phyloP scores from a whole-genome alignment of 1,139 yeast species.

The Taiozyma sp. region DNA sequence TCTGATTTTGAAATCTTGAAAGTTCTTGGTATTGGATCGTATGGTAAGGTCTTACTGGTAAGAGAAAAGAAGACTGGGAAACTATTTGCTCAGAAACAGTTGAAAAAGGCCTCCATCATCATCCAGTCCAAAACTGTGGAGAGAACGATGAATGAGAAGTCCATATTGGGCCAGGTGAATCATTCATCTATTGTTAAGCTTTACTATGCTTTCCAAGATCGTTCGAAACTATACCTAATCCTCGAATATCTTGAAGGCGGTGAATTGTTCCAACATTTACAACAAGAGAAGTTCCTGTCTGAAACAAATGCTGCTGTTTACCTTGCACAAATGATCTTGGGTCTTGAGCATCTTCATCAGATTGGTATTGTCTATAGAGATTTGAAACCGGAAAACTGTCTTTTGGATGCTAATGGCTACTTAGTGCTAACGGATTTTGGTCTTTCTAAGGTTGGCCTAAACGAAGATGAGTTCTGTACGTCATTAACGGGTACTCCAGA shows the following conservation, averaged over 20 bases:
- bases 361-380: constrained; percentile 89
- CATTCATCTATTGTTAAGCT: constrained; percentile 89
- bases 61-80: constrained; percentile 60
- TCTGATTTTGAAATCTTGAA: constrained; percentile 72
- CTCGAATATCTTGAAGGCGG: constrained; percentile 93
- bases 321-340: constrained; percentile 82
- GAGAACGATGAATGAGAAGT: constrained; percentile 42
- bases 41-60: constrained; percentile 83
- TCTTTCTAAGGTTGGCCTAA: constrained; percentile 67
- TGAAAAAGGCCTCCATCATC: constrained; percentile 71
- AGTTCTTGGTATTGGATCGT: constrained; percentile 89
- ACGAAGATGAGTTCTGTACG: constrained; percentile 44
- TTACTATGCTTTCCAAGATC: constrained; percentile 87
- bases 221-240: constrained; percentile 70
- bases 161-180: constrained; percentile 62
- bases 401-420: constrained; percentile 75
- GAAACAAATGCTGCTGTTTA: constrained; percentile 81
- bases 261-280: constrained; percentile 81
- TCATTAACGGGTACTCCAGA: constrained; percentile 93
- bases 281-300: constrained; percentile 40
- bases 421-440: constrained; percentile 91
- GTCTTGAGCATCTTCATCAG: constrained; percentile 73
- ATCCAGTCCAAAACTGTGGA: constrained; percentile 31
- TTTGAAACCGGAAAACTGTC: constrained; percentile 89
- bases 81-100: constrained; percentile 85